Percentiles rank a stretch among this genome's conserved stretches.
phyloP scores from a whole-genome alignment of 805 yeast species.

The Ogataea trehalophila region DNA sequence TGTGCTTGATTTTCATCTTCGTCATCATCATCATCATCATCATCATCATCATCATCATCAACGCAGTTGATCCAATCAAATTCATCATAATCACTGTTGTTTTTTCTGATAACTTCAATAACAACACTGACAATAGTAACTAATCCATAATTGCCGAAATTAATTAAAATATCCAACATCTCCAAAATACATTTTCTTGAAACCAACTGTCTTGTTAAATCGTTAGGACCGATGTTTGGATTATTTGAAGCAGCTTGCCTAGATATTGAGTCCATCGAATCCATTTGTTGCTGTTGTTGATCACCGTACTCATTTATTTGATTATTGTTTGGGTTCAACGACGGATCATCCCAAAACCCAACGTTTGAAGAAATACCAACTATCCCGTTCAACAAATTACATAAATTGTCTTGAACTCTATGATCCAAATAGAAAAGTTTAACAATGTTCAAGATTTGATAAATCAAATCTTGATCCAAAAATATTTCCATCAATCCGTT shows the following conservation, averaged over 20 bases:
- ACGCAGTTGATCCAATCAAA: conserved; percentile 32
- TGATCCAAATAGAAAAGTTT: conserved; percentile 27
- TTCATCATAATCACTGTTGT: conserved; percentile 88
- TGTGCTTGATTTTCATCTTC: background rate
- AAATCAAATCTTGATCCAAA: conserved; percentile 66
- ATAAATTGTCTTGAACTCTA: conserved; percentile 31
- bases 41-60: conserved; percentile 12
- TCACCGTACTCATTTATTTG: conserved; percentile 70
- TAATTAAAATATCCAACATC: conserved; percentile 70
- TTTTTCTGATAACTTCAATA: conserved; percentile 89
- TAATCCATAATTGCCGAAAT: conserved; percentile 72
- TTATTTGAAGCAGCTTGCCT: conserved; percentile 32
- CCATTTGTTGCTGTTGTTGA: too few relatives aligned
- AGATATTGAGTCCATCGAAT: too few relatives aligned
- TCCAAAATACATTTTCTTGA: conserved; percentile 59
- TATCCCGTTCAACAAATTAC: conserved; percentile 88
- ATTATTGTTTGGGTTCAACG: conserved; percentile 17
- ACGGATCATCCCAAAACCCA: conserved; percentile 28
- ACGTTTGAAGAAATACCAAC: conserved; percentile 46
- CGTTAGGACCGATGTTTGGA: conserved; percentile 93
- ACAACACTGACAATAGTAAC: conserved; percentile 92
- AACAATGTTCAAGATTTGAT: conserved; percentile 65
- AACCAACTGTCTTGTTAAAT: conserved; percentile 83
- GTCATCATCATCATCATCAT: conserved; percentile 11
- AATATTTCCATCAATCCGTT: conserved; percentile 79